A percentile compares a stretch with the other conserved stretches of the same genome.
Evolutionary conservation across 2,329 filamentous ascomycete genomes (phyloP).

Genomic region (Botryotinia convoluta): DNA sequence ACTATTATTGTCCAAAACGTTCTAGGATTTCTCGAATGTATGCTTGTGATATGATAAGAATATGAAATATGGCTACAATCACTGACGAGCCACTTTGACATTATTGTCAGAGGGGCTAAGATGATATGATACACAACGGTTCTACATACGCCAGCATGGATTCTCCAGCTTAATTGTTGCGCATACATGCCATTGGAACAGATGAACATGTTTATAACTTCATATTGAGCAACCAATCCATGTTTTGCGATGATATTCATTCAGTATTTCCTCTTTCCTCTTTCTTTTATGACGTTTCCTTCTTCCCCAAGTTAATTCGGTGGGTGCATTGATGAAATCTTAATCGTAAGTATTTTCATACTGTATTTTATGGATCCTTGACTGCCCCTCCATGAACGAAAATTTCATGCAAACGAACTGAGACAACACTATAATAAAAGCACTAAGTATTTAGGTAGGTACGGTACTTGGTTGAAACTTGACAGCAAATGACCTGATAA

Average conservation of each 20-base stretch:
- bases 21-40: neutral
- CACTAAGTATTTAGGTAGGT: neutral
- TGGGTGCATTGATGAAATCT: slow-evolving; percentile 6
- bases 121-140: neutral
- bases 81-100: neutral
- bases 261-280: neutral
- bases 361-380: slow-evolving; percentile 19
- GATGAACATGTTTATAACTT: neutral
- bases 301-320: neutral
- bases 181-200: neutral
- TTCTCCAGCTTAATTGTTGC: neutral
- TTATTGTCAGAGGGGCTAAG: neutral
- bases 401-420: neutral
- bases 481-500: neutral
- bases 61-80: neutral
- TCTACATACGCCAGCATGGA: neutral
- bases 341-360: neutral
- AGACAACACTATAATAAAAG: neutral
- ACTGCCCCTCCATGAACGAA: slow-evolving; percentile 20
- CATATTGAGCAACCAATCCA: neutral
- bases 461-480: neutral
- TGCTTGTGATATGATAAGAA: neutral
- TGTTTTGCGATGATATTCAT: neutral
- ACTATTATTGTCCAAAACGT: neutral
- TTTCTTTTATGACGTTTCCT: neutral